These are phyloP conservation scores for Fraxinus ornus DNA, from an alignment of 305 asterid species.

Conservation along the genomic window DNA sequence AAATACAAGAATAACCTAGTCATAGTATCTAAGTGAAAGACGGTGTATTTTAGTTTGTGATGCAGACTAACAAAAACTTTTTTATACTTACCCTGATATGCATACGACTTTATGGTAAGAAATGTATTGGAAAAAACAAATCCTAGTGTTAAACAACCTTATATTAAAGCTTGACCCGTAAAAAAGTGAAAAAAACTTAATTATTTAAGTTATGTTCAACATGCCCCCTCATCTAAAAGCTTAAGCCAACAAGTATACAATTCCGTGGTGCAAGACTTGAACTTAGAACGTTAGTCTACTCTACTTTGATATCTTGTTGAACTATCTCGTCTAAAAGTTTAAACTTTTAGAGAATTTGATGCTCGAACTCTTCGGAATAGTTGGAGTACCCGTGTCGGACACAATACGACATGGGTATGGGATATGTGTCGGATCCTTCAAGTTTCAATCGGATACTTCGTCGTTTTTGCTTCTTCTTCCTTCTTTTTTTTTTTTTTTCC, in stretches of 20 bases:
- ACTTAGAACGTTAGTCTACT: not conserved
- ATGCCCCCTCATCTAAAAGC: not conserved
- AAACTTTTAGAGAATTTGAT: not conserved
- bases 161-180: not conserved
- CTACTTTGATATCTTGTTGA: not conserved
- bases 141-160: not conserved
- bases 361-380: too few relatives aligned
- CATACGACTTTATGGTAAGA: not conserved
- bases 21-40: not conserved
- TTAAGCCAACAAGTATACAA: not conserved
- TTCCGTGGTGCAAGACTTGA: not conserved
- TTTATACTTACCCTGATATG: not conserved
- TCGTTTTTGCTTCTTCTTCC: too few relatives aligned
- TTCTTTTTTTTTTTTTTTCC: too few relatives aligned
- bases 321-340: not conserved
- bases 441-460: too few relatives aligned
- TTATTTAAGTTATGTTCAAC: not conserved
- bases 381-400: too few relatives aligned
- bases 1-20: constrained; percentile 17
- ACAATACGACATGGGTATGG: too few relatives aligned
- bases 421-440: too few relatives aligned
- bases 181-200: not conserved
- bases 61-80: not conserved
- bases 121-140: not conserved
- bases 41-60: not conserved